Conservation (phyloP, 2,329 filamentous ascomycete genomes). For the Colletotrichum coccodes region DNA sequence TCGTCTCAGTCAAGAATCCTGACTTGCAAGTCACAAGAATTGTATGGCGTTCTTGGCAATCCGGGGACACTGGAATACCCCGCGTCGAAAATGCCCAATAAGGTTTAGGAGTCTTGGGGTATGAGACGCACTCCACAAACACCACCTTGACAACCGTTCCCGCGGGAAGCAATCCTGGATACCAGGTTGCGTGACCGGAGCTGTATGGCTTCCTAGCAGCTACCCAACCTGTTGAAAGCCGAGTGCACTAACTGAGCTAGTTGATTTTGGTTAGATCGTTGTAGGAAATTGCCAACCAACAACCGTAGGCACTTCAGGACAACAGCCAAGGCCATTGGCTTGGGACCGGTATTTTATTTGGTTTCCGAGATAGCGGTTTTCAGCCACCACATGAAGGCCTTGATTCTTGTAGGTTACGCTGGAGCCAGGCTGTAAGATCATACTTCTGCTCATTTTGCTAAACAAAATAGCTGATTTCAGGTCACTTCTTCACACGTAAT, state of each 20-base stretch:
- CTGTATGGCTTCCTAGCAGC: neutral
- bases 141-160: neutral
- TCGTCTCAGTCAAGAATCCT: neutral
- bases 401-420: neutral
- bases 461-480: neutral
- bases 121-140: slow-evolving; percentile 7
- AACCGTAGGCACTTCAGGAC: neutral
- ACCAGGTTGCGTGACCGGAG: neutral
- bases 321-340: neutral
- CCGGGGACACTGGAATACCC: slow-evolving; percentile 30
- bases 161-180: neutral
- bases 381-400: neutral
- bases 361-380: neutral
- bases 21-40: neutral
- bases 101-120: neutral
- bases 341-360: neutral
- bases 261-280: neutral
- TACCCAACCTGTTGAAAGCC: neutral
- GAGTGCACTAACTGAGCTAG: neutral
- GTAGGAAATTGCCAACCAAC: neutral
- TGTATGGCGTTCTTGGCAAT: slow-evolving; percentile 8
- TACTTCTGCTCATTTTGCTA: neutral
- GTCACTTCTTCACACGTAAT: neutral
- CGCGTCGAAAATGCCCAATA: neutral
- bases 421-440: neutral